Conservation (phyloP, 2,329 filamentous ascomycete genomes). For the Exophiala sp. region DNA sequence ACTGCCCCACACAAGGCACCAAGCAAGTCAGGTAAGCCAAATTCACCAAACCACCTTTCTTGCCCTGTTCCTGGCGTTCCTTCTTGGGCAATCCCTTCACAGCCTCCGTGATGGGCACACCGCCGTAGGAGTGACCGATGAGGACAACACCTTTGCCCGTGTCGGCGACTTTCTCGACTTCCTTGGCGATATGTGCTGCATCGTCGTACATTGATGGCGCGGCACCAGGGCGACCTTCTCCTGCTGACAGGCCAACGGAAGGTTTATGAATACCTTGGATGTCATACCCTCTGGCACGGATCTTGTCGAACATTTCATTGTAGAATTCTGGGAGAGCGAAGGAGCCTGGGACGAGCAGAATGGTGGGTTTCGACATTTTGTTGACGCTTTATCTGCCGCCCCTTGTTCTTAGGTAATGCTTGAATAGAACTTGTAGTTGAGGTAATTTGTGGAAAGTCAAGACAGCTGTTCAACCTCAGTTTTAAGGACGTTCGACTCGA, state of each 20-base stretch:
- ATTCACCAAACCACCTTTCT: constrained; percentile 33
- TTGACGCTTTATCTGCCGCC: too few species aligned
- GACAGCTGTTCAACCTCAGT: too few species aligned
- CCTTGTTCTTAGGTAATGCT: too few species aligned
- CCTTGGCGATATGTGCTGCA: constrained; percentile 28
- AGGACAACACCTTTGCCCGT: constrained; percentile 30
- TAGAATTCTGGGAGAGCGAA: constrained; percentile 4
- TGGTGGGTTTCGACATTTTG: constrained; percentile 1
- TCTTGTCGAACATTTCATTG: constrained; percentile 1
- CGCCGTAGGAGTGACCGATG: constrained; percentile 34
- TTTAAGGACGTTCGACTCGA: too few species aligned
- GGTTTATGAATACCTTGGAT: constrained; percentile 7
- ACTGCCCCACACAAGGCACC: constrained; percentile 31
- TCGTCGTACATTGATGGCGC: constrained; percentile 32
- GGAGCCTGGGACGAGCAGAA: constrained; percentile 13
- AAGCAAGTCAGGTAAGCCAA: constrained; percentile 35
- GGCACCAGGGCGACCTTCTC: constrained; percentile 17
- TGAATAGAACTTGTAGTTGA: too few species aligned
- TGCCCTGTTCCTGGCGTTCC: constrained; percentile 27
- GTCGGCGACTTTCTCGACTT: constrained; percentile 3
- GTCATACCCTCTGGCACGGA: constrained; percentile 1
- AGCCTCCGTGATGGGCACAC: constrained; percentile 21
- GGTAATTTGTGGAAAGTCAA: too few species aligned
- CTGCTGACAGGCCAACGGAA: constrained; percentile 10
- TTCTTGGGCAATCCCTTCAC: constrained; percentile 30